Evolutionary conservation across 2,329 filamentous ascomycete species (phyloP).

Genomic region (Mariannaea sp.): DNA sequence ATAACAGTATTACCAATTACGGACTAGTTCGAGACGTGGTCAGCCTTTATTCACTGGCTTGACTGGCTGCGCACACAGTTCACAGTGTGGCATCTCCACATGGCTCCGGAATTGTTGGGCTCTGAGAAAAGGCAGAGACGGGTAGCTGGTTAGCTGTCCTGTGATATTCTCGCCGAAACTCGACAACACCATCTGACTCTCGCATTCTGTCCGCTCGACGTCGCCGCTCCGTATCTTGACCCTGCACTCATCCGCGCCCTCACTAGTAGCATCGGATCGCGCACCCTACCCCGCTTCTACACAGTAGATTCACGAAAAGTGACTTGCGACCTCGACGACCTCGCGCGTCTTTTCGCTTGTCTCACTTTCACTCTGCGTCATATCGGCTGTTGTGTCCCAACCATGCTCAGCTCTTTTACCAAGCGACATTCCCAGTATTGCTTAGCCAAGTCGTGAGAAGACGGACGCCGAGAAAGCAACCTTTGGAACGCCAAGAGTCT

Average conservation of each 20-base stretch:
- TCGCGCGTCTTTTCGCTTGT: conserved; percentile 39
- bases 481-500: conserved; percentile 2
- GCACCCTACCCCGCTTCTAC: neutral
- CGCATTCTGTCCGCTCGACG: conserved; percentile 10
- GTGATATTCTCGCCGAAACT: conserved; percentile 31
- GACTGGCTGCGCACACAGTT: neutral
- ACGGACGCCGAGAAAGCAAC: conserved; percentile 15
- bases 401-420: conserved; percentile 42
- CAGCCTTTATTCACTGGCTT: conserved; percentile 16
- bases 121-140: conserved; percentile 30
- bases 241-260: neutral
- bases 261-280: neutral
- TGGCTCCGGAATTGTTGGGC: conserved; percentile 21
- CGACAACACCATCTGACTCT: conserved; percentile 30
- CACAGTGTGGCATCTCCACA: conserved; percentile 15
- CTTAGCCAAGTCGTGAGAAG: conserved; percentile 41
- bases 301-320: conserved; percentile 7
- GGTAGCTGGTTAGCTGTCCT: conserved; percentile 30
- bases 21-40: conserved; percentile 18
- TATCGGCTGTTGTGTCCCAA: conserved; percentile 32
- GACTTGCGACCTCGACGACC: conserved; percentile 28
- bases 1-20: neutral
- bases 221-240: neutral
- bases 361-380: conserved; percentile 30
- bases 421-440: conserved; percentile 38